A percentile compares a stretch with the other conserved stretches of the same genome.
Conservation (phyloP, 352 stramenopile genomes). For the Phytophthora rubi region DNA sequence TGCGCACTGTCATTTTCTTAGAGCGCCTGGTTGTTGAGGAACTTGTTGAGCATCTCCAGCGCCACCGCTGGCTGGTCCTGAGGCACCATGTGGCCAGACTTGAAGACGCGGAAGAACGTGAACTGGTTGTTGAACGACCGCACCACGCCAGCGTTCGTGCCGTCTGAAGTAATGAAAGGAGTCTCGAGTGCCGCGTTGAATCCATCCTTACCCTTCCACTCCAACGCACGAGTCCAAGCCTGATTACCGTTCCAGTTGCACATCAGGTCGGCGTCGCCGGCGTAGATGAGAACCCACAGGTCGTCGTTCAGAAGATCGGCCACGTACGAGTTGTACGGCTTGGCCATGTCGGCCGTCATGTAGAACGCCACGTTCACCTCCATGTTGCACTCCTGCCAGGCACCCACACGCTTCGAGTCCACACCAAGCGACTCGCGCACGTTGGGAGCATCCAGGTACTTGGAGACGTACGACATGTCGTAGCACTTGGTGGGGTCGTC, state of each 20-base stretch:
- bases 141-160: slow-evolving; percentile 35
- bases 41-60: slow-evolving; percentile 71
- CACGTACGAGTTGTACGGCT: slow-evolving; percentile 88
- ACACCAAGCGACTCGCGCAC: slow-evolving; percentile 53
- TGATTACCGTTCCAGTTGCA: slow-evolving; percentile 97
- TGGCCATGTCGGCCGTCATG: slow-evolving; percentile 88
- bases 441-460: slow-evolving; percentile 71
- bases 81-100: slow-evolving; percentile 73
- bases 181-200: slow-evolving; percentile 77
- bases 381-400: slow-evolving; percentile 94
- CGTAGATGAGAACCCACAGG: slow-evolving; percentile 94
- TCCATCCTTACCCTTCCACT: slow-evolving; percentile 89
- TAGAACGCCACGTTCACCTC: slow-evolving; percentile 90
- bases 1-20: slow-evolving; percentile 11
- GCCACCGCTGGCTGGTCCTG: slow-evolving; percentile 57
- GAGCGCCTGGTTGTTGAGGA: slow-evolving; percentile 56
- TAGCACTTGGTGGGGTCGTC: slow-evolving; percentile 57
- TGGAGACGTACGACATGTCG: slow-evolving; percentile 68
- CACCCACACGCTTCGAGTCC: slow-evolving; percentile 37
- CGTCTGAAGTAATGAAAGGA: slow-evolving; percentile 21
- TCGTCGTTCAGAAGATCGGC: slow-evolving; percentile 83
- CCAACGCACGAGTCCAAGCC: slow-evolving; percentile 92
- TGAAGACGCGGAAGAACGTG: slow-evolving; percentile 66
- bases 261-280: slow-evolving; percentile 96
- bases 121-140: slow-evolving; percentile 55